These are phyloP conservation scores for Cyclospora cayetanensis DNA, from an alignment of 169 alveolate species.

Conservation along the genomic window DNA sequence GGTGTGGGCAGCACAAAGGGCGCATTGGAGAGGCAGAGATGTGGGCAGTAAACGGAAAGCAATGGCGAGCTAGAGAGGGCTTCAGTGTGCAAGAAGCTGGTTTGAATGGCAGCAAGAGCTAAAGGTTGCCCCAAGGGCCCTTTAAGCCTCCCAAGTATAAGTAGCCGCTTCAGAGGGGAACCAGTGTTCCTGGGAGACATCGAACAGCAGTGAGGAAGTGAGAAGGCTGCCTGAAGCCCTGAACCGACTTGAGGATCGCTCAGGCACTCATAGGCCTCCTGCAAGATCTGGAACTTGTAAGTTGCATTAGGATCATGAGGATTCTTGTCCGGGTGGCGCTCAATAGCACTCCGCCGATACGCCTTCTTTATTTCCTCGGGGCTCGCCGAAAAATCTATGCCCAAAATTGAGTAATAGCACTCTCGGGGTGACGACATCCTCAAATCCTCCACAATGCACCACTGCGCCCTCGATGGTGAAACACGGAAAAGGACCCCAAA, in stretches of 20 bases:
- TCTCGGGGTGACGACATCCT: background rate
- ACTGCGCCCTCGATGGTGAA: no score
- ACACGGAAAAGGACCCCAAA: background rate
- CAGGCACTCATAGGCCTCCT: slow-evolving; percentile 67
- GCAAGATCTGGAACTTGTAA: slow-evolving; percentile 45
- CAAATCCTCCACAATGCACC: no score
- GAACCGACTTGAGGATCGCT: slow-evolving; percentile 21
- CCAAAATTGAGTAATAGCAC: slow-evolving; percentile 32
- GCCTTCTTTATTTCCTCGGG: slow-evolving; percentile 51
- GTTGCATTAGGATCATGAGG: slow-evolving; percentile 34
- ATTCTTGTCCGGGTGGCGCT: slow-evolving; percentile 62
- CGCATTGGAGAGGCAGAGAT: background rate
- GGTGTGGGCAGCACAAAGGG: background rate
- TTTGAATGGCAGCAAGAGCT: no score
- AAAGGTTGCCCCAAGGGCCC: no score
- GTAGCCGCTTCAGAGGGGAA: background rate
- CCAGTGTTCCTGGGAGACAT: background rate
- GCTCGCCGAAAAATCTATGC: background rate
- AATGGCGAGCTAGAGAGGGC: background rate
- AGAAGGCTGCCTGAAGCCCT: no score
- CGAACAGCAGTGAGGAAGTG: no score
- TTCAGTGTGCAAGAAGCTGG: no score
- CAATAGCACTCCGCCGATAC: slow-evolving; percentile 25
- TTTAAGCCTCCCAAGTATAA: no score
- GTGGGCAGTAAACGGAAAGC: background rate